phyloP scores from a whole-genome alignment of 768 basidiomycete species.

The Lactifluus subvellereus region DNA sequence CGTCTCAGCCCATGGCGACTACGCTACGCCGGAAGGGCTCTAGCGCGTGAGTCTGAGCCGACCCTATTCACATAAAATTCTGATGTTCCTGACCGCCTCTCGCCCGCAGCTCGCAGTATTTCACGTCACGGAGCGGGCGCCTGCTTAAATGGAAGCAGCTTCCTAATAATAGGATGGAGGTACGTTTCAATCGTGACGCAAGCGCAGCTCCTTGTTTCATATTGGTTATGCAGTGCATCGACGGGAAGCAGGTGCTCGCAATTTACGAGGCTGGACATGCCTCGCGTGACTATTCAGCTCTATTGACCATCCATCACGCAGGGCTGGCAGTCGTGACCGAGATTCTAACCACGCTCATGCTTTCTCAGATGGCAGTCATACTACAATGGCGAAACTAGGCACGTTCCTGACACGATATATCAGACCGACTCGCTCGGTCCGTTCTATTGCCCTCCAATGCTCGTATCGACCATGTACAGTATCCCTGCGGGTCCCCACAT shows the following conservation, averaged over 20 bases:
- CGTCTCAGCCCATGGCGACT: constrained; percentile 50
- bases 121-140: constrained; percentile 59
- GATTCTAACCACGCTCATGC: constrained; percentile 65
- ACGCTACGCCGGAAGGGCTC: constrained; percentile 51
- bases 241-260: constrained; percentile 53
- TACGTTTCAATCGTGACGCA: constrained; percentile 30
- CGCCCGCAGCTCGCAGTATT: constrained; percentile 60
- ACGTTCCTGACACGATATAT: background rate
- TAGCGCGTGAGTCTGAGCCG: constrained; percentile 51
- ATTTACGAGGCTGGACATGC: constrained; percentile 61
- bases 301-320: constrained; percentile 50
- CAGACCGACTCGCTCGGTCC: background rate
- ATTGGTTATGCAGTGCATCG: constrained; percentile 41
- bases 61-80: background rate
- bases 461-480: background rate
- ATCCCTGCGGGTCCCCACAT: constrained; percentile 6
- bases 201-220: background rate
- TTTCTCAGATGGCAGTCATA: constrained; percentile 64
- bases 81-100: background rate
- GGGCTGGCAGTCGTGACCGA: constrained; percentile 66
- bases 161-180: constrained; percentile 60
- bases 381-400: constrained; percentile 44
- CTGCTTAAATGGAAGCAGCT: constrained; percentile 71
- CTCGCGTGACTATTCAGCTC: constrained; percentile 52
- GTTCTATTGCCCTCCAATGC: background rate